Evolutionary conservation across 1,139 yeast genomes (phyloP).

Genomic region (Pichia sp.): DNA sequence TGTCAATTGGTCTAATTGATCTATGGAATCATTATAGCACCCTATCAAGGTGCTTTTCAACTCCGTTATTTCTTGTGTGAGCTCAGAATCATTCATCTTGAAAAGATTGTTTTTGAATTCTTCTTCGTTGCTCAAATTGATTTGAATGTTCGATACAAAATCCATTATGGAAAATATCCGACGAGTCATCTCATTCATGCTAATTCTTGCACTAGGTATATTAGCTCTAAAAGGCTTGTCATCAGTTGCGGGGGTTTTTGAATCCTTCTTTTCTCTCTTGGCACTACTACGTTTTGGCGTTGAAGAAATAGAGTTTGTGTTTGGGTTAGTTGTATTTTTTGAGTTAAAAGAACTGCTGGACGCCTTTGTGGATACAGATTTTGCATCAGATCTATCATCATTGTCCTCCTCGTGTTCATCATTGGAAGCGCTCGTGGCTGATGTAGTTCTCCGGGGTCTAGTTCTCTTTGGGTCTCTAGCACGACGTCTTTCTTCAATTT

Average conservation of each 20-base stretch:
- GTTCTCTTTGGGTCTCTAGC: slow-evolving; percentile 9
- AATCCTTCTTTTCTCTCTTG: slow-evolving; percentile 25
- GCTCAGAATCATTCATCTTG: slow-evolving; percentile 19
- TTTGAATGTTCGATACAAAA: slow-evolving; percentile 79
- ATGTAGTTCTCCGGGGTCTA: slow-evolving; percentile 3
- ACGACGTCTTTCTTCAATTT: slow-evolving; percentile 7
- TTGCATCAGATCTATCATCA: neutral
- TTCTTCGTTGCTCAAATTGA: slow-evolving; percentile 72
- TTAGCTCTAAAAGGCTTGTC: slow-evolving; percentile 79
- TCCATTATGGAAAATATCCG: slow-evolving; percentile 88
- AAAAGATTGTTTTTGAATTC: slow-evolving; percentile 39
- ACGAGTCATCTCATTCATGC: slow-evolving; percentile 77
- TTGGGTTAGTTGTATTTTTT: neutral
- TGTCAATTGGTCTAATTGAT: slow-evolving; percentile 66
- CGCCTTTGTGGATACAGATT: neutral
- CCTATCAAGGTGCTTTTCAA: slow-evolving; percentile 37
- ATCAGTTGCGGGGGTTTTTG: slow-evolving; percentile 35
- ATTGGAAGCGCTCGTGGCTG: slow-evolving; percentile 8
- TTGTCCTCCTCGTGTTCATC: slow-evolving; percentile 15
- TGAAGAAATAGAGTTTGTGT: slow-evolving; percentile 4
- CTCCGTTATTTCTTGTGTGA: slow-evolving; percentile 28
- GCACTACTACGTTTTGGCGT: slow-evolving; percentile 8
- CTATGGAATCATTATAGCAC: slow-evolving; percentile 55
- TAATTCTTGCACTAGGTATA: slow-evolving; percentile 67
- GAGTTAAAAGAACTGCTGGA: neutral